Evolutionary conservation across 2,329 filamentous ascomycete genomes (phyloP).

Genomic region (Tolypocladium endophyticum): DNA sequence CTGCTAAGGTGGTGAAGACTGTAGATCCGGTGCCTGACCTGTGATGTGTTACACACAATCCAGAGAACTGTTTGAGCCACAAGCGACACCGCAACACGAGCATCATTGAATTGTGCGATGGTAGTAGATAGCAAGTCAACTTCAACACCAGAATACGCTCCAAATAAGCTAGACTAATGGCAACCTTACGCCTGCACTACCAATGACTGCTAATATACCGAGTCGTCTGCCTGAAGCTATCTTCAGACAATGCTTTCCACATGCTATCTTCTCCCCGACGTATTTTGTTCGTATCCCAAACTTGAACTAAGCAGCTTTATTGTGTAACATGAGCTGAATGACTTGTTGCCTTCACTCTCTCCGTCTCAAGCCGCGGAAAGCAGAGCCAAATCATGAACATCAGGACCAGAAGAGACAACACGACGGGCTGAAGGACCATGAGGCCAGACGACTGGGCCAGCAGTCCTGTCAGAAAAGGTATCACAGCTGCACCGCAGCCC

Average conservation of each 20-base stretch:
- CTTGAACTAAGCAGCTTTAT: too few relatives aligned
- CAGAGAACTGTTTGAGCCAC: not conserved
- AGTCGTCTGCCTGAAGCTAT: not conserved
- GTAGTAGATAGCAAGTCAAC: not conserved
- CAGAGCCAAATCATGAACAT: constrained; percentile 35
- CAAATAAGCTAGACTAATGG: not conserved
- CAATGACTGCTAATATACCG: not conserved
- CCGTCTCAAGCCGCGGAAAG: constrained; percentile 30
- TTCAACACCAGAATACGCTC: not conserved
- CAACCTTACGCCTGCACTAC: not conserved
- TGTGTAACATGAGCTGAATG: too few relatives aligned
- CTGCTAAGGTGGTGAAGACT: constrained; percentile 37
- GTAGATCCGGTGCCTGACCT: constrained; percentile 26
- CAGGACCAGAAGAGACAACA: constrained; percentile 36
- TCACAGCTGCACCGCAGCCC: constrained; percentile 56
- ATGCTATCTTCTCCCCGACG: not conserved
- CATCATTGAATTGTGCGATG: not conserved
- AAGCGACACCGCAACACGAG: not conserved
- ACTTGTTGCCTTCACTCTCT: constrained; percentile 17
- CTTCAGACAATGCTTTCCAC: not conserved
- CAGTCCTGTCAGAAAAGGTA: constrained; percentile 57
- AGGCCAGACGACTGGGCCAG: constrained; percentile 50
- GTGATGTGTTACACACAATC: not conserved
- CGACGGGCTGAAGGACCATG: constrained; percentile 43
- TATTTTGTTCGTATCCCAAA: not conserved